Evolutionary conservation across 805 yeast species (phyloP), one percentile per base, ranked within the genome.

Genomic region (Kuraishia borneana): DNA sequence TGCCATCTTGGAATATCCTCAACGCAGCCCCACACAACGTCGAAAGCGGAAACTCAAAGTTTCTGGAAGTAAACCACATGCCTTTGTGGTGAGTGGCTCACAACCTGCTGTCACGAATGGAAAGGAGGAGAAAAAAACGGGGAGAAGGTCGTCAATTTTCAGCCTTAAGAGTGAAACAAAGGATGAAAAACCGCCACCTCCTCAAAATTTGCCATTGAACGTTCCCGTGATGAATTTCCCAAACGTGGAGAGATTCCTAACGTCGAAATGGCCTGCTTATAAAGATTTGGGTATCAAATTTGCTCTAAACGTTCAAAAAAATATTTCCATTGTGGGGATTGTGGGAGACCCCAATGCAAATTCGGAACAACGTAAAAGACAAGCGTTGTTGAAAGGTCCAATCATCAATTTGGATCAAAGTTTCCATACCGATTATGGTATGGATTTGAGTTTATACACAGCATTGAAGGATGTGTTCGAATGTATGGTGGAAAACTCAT

Each of bases 381-480:
- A 77, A 9, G 95, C 96, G 0, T 56, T 87, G 23, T 57, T 76
- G 13, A 70, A 68, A 32, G 96, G 96, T 0, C 96, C 96, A 1
- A 74, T 92, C 4, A 50, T 88, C 33, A 87, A 88, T 50, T 53
- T 88, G 30, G 96, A 89, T 50, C 75, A 75, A 39, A 65, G 83
- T 1, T 55, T 76, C 33, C 65, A 67, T 38, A 53, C 59, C 17
- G 63, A 68, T 8, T 76, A 78, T 48, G 65, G 57, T 19, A 56
- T 68, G 60, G 53, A 59, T 9, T 66, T 69, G 43, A 56, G 69
- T 14, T 52, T 82, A 27, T 77, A 70, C 42, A 66, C 80, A 1
- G 73, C 92, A 0, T 59, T 89, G 38, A 84, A 83, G 48, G 98
- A 92, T 52, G 60, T 85, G 9, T 89, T 83, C 52, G 96, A 87